These are phyloP conservation scores for Phytophthora citricola DNA, from an alignment of 352 stramenopile species.

Conservation along the genomic window DNA sequence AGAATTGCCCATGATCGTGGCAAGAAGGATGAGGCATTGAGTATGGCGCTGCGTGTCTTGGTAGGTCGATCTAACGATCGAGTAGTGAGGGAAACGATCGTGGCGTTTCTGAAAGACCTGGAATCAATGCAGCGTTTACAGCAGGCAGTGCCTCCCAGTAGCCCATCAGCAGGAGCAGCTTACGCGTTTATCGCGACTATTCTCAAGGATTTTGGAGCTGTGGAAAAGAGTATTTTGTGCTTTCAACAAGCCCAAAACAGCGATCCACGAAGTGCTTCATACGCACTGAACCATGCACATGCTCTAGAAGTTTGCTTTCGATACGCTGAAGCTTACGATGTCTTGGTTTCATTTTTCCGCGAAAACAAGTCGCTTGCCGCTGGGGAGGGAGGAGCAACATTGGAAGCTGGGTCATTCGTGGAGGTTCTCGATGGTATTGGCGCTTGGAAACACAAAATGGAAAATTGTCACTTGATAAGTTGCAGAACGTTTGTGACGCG, in stretches of 20 bases:
- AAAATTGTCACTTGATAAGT: too few species aligned
- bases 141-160: conserved; percentile 42
- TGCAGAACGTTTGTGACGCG: too few species aligned
- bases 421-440: conserved; percentile 33
- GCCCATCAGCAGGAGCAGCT: conserved; percentile 55
- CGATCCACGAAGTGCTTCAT: conserved; percentile 53
- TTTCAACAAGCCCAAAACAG: conserved; percentile 58
- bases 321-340: conserved; percentile 53
- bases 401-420: conserved; percentile 43
- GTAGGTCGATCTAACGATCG: conserved; percentile 60
- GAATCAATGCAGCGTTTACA: conserved; percentile 50
- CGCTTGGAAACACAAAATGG: conserved; percentile 23
- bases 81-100: conserved; percentile 60
- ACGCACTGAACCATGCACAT: conserved; percentile 75
- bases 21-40: conserved; percentile 65
- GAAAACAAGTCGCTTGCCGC: conserved; percentile 47
- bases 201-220: conserved; percentile 69
- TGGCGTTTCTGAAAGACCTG: conserved; percentile 44
- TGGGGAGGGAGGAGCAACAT: conserved; percentile 13
- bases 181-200: conserved; percentile 83
- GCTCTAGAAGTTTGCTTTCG: conserved; percentile 53
- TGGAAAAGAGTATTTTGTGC: conserved; percentile 60
- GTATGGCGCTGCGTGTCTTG: conserved; percentile 71
- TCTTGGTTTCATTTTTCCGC: conserved; percentile 50
- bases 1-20: conserved; percentile 67